Percentiles rank a stretch among this genome's conserved stretches.
phyloP scores from a whole-genome alignment of 768 basidiomycete genomes.

The Gelatoporia subvermispora region DNA sequence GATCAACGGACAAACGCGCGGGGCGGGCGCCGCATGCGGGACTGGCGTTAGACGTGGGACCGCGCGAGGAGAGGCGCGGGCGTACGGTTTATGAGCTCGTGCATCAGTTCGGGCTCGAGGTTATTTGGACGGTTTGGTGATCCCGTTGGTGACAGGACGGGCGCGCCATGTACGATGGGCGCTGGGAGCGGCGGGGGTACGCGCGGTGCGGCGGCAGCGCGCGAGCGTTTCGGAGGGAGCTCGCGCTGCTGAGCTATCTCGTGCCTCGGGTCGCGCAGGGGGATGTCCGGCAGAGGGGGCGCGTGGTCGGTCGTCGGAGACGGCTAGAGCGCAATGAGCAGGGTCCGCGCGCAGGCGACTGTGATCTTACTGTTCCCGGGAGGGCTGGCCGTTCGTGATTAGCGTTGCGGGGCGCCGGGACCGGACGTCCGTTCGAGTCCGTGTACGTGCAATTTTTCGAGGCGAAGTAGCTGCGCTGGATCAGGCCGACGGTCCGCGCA shows the following conservation, averaged over 20 bases:
- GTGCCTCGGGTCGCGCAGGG: conserved; percentile 1
- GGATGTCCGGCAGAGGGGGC: conserved; percentile 5
- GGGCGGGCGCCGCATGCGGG: conserved; percentile 5
- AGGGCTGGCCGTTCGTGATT: conserved; percentile 8
- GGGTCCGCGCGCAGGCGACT: not conserved
- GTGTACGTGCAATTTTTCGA: conserved; percentile 80
- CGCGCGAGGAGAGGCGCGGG: not conserved
- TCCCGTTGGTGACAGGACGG: too few species aligned
- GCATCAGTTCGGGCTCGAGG: conserved; percentile 57
- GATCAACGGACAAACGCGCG: not conserved
- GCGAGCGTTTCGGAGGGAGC: conserved; percentile 9
- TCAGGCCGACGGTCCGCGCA: not conserved
- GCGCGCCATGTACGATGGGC: too few species aligned
- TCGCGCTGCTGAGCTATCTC: conserved; percentile 7
- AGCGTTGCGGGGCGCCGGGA: conserved; percentile 52
- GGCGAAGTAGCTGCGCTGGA: conserved; percentile 60
- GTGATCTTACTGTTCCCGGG: conserved; percentile 3
- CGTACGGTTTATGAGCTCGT: conserved; percentile 73
- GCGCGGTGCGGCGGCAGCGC: not conserved
- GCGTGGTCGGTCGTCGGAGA: conserved; percentile 6
- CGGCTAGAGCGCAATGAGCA: conserved; percentile 3
- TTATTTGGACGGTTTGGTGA: too few species aligned
- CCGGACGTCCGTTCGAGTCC: conserved; percentile 72
- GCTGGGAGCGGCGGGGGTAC: too few species aligned
- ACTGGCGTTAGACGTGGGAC: too few species aligned